Evolutionary conservation across 2,329 filamentous ascomycete species (phyloP).

Genomic region (Cryphonectria radicalis): DNA sequence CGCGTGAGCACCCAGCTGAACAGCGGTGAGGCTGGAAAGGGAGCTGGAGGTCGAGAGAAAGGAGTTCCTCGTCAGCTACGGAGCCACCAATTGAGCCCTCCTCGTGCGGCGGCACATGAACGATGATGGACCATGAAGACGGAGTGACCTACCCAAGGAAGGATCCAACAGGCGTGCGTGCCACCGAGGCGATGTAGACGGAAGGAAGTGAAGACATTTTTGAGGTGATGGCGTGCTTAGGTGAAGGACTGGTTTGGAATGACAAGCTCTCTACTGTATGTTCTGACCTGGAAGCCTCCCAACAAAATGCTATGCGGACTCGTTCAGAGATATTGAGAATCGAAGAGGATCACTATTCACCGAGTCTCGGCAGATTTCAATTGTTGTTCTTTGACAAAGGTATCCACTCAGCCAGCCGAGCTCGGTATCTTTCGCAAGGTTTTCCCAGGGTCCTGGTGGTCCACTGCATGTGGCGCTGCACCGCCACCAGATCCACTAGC

Average conservation of each 20-base stretch:
- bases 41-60: constrained; percentile 60
- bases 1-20: constrained; percentile 84
- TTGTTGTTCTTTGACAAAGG: constrained; percentile 9
- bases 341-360: not conserved
- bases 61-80: constrained; percentile 27
- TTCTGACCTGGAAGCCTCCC: not conserved
- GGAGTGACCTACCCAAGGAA: constrained; percentile 78
- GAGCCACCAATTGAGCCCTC: constrained; percentile 18
- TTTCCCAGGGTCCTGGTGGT: constrained; percentile 11
- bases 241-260: constrained; percentile 20
- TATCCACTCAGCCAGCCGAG: constrained; percentile 23
- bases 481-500: constrained; percentile 4
- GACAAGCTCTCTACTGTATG: not conserved
- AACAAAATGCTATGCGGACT: not conserved
- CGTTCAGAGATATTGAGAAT: not conserved
- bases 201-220: constrained; percentile 80
- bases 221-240: constrained; percentile 30
- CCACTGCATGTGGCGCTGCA: constrained; percentile 13
- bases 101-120: constrained; percentile 7
- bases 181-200: constrained; percentile 94
- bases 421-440: constrained; percentile 16
- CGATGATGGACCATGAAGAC: not conserved
- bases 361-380: constrained; percentile 11
- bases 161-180: constrained; percentile 87
- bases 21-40: constrained; percentile 83